Evolutionary conservation across 2,329 filamentous ascomycete species (phyloP), one percentile per base, ranked within the genome.

Genomic region (Cladosporium oxysporum): DNA sequence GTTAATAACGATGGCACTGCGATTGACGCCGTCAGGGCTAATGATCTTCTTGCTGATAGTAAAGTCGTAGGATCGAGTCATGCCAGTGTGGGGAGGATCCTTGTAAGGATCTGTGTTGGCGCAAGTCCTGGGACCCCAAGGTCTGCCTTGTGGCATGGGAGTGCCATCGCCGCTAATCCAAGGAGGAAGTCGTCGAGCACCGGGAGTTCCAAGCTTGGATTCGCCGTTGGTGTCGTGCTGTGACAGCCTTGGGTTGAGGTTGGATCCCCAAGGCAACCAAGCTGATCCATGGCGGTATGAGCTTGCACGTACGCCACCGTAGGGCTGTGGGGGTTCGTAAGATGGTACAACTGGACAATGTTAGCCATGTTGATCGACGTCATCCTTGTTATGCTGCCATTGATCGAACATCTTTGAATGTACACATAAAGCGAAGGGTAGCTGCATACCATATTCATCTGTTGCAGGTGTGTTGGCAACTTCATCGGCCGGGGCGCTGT

Each of bases 31-130:
- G 64, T 78, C 76, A 2, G 76, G 76, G 6, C 70, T 63, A 21
- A 78, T 74, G 31, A 66, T 73, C 50, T 70, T 67, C 28, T 69
- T 61, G 21, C 71, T 71, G 60, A 78, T 67, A 1, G 70, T 73
- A 60, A 77, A 77, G 62, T 74, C 69, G 67, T 78, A 78, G 52
- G 70, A 68, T 35, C 73, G 68, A 18, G 76, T 78, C 21, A 75
- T 69, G 31, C 76, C 76, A 59, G 76, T 77, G 29, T 74, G 69
- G 2, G 75, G 75, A 11, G 69, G 66, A 31, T 73, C 67, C 21
- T 63, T 66, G 59, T 75, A 73, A 10, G 69, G 70, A 64, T 76
- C 73, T 11, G 73, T 74, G 33, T 75, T 70, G 21, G 65, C 66
- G 33, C 66, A 66, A 10, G 72, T 75, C 41, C 67, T 62, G 12